phyloP scores from a whole-genome alignment of 148 eudicot species.

The Rhododendron molle region DNA sequence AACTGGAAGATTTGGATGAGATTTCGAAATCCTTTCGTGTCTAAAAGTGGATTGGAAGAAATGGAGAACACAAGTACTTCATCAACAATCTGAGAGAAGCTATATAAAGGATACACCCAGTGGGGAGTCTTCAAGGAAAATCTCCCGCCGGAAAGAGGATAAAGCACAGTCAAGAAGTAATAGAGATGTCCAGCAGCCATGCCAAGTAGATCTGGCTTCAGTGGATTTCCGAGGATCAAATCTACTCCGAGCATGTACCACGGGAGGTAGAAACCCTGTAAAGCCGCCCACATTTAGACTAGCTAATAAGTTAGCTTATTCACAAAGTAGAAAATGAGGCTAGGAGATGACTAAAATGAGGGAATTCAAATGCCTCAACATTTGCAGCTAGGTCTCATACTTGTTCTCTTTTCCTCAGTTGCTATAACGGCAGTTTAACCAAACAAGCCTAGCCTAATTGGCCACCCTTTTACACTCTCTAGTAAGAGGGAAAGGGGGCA shows the following conservation, averaged over 20 bases:
- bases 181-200: slow-evolving; percentile 38
- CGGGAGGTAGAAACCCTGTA: slow-evolving; percentile 35
- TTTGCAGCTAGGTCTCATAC: not conserved
- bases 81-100: not conserved
- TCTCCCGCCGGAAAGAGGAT: slow-evolving; percentile 34
- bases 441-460: not conserved
- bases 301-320: not conserved
- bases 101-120: slow-evolving; percentile 37
- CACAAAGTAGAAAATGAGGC: not conserved
- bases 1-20: not conserved
- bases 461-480: not conserved
- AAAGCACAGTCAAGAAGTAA: slow-evolving; percentile 42
- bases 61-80: not conserved
- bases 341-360: not conserved
- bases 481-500: not conserved
- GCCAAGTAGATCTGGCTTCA: slow-evolving; percentile 25
- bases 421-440: not conserved
- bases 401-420: not conserved
- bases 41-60: not conserved
- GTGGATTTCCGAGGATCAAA: slow-evolving; percentile 25
- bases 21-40: not conserved
- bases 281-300: not conserved
- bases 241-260: slow-evolving; percentile 29
- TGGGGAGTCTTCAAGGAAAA: slow-evolving; percentile 29
- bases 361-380: not conserved